These are phyloP conservation scores for Flaveria brownii DNA, from an alignment of 129 eudicot genomes.

Conservation along the genomic window DNA sequence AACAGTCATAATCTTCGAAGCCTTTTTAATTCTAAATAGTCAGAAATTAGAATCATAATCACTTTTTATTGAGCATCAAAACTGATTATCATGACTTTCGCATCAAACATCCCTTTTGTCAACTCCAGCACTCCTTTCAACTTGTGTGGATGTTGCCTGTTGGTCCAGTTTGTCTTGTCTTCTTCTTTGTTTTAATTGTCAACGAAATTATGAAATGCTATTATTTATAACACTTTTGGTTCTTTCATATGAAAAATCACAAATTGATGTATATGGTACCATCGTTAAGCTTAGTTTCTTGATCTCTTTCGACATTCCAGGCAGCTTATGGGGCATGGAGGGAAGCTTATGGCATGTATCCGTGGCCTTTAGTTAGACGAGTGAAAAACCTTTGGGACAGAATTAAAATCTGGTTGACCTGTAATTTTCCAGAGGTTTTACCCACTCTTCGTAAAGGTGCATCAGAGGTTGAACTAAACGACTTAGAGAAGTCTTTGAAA, in stretches of 20 bases:
- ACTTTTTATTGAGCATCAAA: neutral
- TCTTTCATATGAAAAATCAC: neutral
- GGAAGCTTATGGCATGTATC: constrained; percentile 61
- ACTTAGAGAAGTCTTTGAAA: constrained; percentile 56
- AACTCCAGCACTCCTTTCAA: constrained; percentile 3
- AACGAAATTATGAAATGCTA: neutral
- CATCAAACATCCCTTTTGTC: neutral
- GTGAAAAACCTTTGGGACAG: constrained; percentile 62
- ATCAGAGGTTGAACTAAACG: constrained; percentile 62
- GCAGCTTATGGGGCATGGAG: constrained; percentile 77
- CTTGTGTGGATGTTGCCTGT: neutral
- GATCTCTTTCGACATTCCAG: constrained; percentile 33
- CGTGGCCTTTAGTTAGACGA: constrained; percentile 76
- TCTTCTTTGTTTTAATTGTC: neutral
- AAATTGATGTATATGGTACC: constrained; percentile 7
- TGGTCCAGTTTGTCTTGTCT: neutral
- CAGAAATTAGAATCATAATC: neutral
- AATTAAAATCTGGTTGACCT: constrained; percentile 56
- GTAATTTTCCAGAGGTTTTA: constrained; percentile 65
- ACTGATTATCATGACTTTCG: neutral
- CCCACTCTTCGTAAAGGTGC: constrained; percentile 71
- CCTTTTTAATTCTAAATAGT: neutral
- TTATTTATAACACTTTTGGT: neutral
- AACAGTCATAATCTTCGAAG: neutral
- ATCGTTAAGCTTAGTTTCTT: neutral